Percentiles rank a stretch among this genome's conserved stretches.
Evolutionary conservation across 164 flowering plant genomes (phyloP).

Genomic region (Euptelea pleiosperma): DNA sequence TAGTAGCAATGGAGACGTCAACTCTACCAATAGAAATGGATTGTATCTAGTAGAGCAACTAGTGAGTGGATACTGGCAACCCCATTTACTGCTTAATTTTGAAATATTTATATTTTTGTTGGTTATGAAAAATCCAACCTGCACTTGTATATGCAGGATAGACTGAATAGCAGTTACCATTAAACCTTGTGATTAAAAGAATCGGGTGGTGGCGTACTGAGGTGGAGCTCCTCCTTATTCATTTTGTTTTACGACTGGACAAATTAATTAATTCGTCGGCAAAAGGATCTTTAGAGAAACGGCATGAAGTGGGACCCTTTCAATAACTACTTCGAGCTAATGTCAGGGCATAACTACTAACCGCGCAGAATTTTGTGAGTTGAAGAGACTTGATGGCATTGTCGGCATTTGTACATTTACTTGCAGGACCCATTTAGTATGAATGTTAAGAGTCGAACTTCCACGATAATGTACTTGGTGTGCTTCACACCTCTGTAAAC

Average conservation of each 20-base stretch:
- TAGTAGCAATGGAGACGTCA: constrained; percentile 10
- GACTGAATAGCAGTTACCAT: not conserved
- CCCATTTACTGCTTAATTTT: not conserved
- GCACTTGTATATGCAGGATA: not conserved
- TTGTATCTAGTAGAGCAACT: constrained; percentile 3
- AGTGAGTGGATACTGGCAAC: constrained; percentile 3
- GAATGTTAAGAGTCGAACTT: not conserved
- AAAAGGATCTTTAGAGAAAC: not conserved
- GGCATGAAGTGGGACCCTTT: constrained; percentile 1
- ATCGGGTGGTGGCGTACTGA: not conserved
- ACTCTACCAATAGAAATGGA: too few species aligned
- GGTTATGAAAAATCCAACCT: not conserved
- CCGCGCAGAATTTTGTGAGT: constrained; percentile 12
- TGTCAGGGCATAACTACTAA: constrained; percentile 8
- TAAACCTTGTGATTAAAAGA: not conserved
- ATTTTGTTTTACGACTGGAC: not conserved
- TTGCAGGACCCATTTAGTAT: constrained; percentile 3
- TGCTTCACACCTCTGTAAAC: not conserved
- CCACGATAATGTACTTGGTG: constrained; percentile 1
- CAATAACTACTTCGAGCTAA: not conserved
- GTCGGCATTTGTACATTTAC: constrained; percentile 8
- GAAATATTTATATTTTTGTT: not conserved
- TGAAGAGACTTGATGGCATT: not conserved
- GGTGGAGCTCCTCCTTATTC: not conserved
- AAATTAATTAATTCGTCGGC: not conserved